phyloP scores from a whole-genome alignment of 1,284 basidiomycete genomes.

The Coniferiporia weirii region DNA sequence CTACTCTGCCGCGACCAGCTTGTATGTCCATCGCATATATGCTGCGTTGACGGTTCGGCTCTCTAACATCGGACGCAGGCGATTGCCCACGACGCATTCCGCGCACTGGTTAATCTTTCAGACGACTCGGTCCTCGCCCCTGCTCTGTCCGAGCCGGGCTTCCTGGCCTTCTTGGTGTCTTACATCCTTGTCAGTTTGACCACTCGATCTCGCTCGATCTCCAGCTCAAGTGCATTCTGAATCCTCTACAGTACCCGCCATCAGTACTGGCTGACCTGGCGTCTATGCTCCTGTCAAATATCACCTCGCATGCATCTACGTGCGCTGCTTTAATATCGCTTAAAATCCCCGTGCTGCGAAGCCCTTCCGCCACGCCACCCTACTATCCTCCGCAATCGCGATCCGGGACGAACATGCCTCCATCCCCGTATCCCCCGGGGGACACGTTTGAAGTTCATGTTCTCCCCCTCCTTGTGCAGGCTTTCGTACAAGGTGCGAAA shows the following conservation, averaged over 20 bases:
- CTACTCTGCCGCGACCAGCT: conserved; percentile 82
- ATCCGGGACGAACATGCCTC: conserved; percentile 63
- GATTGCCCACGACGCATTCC: conserved; percentile 93
- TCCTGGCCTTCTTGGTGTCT: conserved; percentile 81
- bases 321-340: conserved; percentile 66
- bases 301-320: conserved; percentile 75
- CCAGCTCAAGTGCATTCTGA: neutral
- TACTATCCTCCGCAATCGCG: conserved; percentile 73
- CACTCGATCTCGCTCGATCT: neutral
- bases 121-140: conserved; percentile 73
- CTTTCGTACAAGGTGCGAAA: conserved; percentile 73
- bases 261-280: conserved; percentile 91
- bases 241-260: conserved; percentile 65
- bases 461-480: conserved; percentile 76
- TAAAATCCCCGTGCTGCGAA: conserved; percentile 59
- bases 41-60: conserved; percentile 5
- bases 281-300: conserved; percentile 94
- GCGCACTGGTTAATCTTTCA: conserved; percentile 90
- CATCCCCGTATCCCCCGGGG: conserved; percentile 56
- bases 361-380: conserved; percentile 35
- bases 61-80: conserved; percentile 44
- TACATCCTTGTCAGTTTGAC: conserved; percentile 79
- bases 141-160: conserved; percentile 69
- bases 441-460: conserved; percentile 55
- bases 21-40: conserved; percentile 36